Base-by-base conservation (phyloP, 202 grass and related monocot species). In the Carex arenaria region DNA sequence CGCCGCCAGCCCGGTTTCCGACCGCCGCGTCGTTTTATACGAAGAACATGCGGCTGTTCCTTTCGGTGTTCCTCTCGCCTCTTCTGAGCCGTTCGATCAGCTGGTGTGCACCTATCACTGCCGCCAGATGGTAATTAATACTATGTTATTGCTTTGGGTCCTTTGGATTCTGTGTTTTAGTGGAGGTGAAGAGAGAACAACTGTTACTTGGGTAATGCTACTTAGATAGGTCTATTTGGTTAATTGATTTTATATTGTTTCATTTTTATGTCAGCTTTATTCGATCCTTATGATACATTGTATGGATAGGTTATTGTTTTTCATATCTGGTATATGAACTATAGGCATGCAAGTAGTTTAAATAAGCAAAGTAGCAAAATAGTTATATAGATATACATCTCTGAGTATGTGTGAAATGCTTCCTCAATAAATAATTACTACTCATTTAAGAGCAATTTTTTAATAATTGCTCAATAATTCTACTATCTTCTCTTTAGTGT, bases 21-120 rank as follows among this genome's bases (percentile, higher is more conserved):
- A 98, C 74, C 91, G 91, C 70, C 93, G 95, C 55, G 43, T 98
- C 83, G 90, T 93, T 69, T 53, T 84, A 61, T 95, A 95, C 83
- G 89, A 89, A 49, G 85, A 79, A 12, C 90, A 87, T 30, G 79
- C 10, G 13, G 65, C 52, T 51, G 11, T 86, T 74, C 88, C 88
- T 43, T 83, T 80, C 47, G 64, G 26, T n/a, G 60, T 43, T 19
- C 72, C 88, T 34, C 55, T 12, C 10, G 10, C 75, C 62, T 13
- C 82, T 0, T 83, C 71, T 26, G 93, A 89, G 59, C 80, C 72
- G 80, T 52, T 83, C 55, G 87, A 88, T 81, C 87, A 91, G 69
- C 89, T 95, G 86, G 87, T 95, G 65, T 98, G 93, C 85, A 95
- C 95, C 17, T 95, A 95, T 82, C 93, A 95, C 88, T 98, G 95